Conservation (phyloP, 148 eudicot species). For the Chenopodium album region DNA sequence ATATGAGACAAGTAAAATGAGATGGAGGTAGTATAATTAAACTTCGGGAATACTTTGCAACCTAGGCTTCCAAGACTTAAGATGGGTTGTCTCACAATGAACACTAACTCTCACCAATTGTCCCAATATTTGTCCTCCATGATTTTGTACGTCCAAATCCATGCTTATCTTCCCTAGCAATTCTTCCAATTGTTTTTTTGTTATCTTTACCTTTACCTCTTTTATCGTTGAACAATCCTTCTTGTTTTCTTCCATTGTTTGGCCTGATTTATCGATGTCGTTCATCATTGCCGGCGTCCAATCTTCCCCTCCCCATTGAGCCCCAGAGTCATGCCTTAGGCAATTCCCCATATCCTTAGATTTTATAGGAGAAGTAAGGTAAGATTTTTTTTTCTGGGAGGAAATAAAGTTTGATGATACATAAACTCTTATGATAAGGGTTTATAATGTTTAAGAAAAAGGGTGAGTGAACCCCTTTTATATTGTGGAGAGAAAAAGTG, state of each 20-base stretch:
- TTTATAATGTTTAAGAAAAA: no score
- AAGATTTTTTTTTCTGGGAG: background rate
- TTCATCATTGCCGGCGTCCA: conserved; percentile 18
- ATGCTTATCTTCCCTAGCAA: conserved; percentile 21
- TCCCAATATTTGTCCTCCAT: conserved; percentile 36
- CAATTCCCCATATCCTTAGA: conserved; percentile 32
- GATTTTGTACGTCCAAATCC: background rate
- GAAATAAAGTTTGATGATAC: conserved; percentile 11
- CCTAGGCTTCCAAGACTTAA: conserved; percentile 53
- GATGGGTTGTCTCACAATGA: conserved; percentile 30
- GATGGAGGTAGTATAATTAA: background rate
- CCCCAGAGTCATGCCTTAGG: conserved; percentile 21
- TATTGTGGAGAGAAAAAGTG: background rate
- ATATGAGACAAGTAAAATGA: no score
- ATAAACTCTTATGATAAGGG: background rate
- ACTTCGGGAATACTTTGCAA: conserved; percentile 56
- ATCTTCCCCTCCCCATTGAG: conserved; percentile 39
- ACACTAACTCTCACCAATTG: conserved; percentile 39
- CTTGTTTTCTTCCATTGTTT: background rate
- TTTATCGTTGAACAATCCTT: background rate
- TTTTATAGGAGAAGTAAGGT: background rate
- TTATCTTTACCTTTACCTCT: conserved; percentile 44
- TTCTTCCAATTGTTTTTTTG: conserved; percentile 46
- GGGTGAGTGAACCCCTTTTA: background rate
- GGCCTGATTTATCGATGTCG: background rate